These are phyloP conservation scores for Penicillium atrosanguineum DNA, from an alignment of 495 filamentous ascomycete genomes.

Conservation along the genomic window DNA sequence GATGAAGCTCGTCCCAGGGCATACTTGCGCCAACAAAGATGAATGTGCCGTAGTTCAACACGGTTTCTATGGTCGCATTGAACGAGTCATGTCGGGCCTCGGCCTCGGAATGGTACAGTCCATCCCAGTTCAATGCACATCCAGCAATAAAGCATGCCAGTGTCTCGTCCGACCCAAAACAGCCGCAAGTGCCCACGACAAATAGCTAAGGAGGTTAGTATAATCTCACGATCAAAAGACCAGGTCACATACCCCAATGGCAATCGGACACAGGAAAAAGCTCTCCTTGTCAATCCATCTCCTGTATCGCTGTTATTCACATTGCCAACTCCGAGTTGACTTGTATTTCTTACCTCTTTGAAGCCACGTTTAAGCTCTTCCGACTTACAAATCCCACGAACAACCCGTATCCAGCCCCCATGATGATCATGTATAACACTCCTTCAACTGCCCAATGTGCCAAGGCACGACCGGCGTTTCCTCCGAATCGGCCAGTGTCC, in stretches of 20 bases:
- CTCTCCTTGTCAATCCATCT: slow-evolving; percentile 38
- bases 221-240: neutral
- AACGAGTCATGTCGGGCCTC: slow-evolving; percentile 40
- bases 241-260: slow-evolving; percentile 28
- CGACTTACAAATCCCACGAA: slow-evolving; percentile 33
- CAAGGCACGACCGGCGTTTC: slow-evolving; percentile 29
- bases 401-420: slow-evolving; percentile 34
- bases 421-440: slow-evolving; percentile 39
- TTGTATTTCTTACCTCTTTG: slow-evolving; percentile 17
- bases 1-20: slow-evolving; percentile 36
- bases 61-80: slow-evolving; percentile 31
- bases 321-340: neutral
- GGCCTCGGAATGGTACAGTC: slow-evolving; percentile 30
- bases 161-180: slow-evolving; percentile 39
- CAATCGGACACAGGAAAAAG: slow-evolving; percentile 31
- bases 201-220: slow-evolving; percentile 23
- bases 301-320: slow-evolving; percentile 6
- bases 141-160: slow-evolving; percentile 42
- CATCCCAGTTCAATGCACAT: slow-evolving; percentile 40
- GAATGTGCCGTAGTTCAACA: slow-evolving; percentile 42
- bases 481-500: slow-evolving; percentile 34
- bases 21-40: slow-evolving; percentile 44
- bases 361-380: slow-evolving; percentile 28
- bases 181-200: slow-evolving; percentile 40
- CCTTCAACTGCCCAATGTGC: slow-evolving; percentile 43